phyloP scores from a whole-genome alignment of 208 protist genomes.

The Leishmania mexicana region DNA sequence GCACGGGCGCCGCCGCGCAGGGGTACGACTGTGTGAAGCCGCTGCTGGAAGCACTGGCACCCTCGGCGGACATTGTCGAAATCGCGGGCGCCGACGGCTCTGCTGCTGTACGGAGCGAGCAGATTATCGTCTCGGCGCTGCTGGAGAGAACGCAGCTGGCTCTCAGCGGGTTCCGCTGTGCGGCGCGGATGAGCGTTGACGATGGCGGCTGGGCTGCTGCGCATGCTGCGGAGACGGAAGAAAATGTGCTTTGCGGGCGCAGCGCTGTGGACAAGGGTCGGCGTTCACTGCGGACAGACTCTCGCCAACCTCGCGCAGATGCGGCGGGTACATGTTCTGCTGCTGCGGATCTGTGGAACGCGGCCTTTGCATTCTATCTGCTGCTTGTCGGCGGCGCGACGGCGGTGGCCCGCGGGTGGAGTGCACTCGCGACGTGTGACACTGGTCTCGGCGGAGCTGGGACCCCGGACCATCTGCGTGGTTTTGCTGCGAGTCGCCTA shows the following conservation, averaged over 20 bases:
- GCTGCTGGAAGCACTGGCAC: not conserved
- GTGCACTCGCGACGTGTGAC: not conserved
- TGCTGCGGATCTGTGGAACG: not conserved
- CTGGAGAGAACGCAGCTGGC: not conserved
- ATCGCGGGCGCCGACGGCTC: no score
- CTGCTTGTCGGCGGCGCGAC: not conserved
- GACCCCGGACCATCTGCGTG: not conserved
- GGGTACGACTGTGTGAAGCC: not conserved
- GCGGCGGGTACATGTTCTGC: no score
- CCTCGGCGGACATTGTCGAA: not conserved
- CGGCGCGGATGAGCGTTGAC: not conserved
- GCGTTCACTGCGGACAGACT: not conserved
- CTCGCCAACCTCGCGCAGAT: not conserved
- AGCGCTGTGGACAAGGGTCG: no score
- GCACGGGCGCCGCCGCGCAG: not conserved
- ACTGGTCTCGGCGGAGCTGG: no score
- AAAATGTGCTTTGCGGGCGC: no score
- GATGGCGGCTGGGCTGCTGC: not conserved
- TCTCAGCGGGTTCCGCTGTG: not conserved
- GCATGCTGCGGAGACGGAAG: not conserved
- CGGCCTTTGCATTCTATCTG: not conserved
- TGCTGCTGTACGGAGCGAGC: not conserved
- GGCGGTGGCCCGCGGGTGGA: not conserved
- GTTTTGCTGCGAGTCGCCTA: not conserved
- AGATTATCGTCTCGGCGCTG: not conserved